Evolutionary conservation across 2,329 filamentous ascomycete genomes (phyloP).

Genomic region (Penicillium sp.): DNA sequence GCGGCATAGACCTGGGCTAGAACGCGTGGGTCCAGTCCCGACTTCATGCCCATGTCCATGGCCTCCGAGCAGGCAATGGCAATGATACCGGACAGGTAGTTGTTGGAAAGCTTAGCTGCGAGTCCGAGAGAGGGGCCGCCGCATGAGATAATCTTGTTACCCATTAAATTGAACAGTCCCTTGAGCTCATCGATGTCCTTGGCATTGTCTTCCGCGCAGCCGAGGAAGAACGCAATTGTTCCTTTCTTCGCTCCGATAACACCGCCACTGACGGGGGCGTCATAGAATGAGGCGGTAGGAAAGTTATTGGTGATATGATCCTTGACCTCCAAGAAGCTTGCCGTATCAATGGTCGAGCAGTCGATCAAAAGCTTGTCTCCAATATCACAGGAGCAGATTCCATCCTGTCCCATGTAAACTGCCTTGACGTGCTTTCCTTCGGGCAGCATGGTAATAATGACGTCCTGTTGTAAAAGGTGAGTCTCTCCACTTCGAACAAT

Average conservation of each 20-base stretch:
- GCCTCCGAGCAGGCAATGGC: conserved; percentile 59
- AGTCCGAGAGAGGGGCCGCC: conserved; percentile 57
- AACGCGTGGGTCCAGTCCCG: conserved; percentile 56
- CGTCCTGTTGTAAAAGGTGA: conserved; percentile 39
- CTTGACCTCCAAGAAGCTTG: conserved; percentile 50
- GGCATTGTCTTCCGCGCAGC: conserved; percentile 40
- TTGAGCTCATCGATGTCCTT: conserved; percentile 39
- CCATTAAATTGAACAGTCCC: conserved; percentile 53
- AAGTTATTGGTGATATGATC: conserved; percentile 40
- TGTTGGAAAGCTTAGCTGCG: conserved; percentile 61
- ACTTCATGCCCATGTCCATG: conserved; percentile 60
- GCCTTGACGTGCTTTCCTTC: conserved; percentile 53
- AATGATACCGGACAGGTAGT: conserved; percentile 60
- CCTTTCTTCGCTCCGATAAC: conserved; percentile 53
- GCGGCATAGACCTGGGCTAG: conserved; percentile 54
- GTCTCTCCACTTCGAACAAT: not conserved
- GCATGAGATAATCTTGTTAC: conserved; percentile 55
- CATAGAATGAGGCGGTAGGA: conserved; percentile 50
- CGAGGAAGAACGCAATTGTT: conserved; percentile 56
- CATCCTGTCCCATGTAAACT: conserved; percentile 49
- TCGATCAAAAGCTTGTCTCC: conserved; percentile 52
- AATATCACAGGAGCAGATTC: conserved; percentile 46
- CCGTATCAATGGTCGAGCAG: conserved; percentile 57
- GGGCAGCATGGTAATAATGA: conserved; percentile 55
- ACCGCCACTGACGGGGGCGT: conserved; percentile 55